A percentile compares a stretch with the other conserved stretches of the same genome.
Conservation (phyloP, 2,329 filamentous ascomycete genomes). For the Fusarium albidum region DNA sequence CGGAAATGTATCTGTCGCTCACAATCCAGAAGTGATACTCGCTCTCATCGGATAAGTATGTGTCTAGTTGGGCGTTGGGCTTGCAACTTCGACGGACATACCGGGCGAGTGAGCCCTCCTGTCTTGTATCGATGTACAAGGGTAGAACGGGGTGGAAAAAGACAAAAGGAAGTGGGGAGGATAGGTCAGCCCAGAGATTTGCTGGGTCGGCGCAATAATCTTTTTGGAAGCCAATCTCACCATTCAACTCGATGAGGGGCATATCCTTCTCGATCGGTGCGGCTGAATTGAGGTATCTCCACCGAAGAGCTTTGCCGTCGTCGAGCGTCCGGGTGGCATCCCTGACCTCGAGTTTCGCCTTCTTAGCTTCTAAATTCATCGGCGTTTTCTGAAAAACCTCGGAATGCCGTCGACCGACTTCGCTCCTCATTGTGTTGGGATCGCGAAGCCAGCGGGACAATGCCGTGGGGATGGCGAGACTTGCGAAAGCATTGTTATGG, state of each 20-base stretch:
- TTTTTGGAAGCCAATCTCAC: constrained; percentile 76
- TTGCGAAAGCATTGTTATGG: constrained; percentile 80
- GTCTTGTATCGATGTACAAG: constrained; percentile 90
- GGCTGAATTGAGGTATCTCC: constrained; percentile 69
- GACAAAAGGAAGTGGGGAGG: constrained; percentile 74
- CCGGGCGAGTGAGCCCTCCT: constrained; percentile 84
- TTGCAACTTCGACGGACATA: constrained; percentile 93
- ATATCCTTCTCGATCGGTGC: constrained; percentile 64
- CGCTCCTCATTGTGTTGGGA: constrained; percentile 70
- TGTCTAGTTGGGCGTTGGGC: constrained; percentile 88
- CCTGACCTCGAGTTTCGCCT: constrained; percentile 58
- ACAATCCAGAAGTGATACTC: constrained; percentile 95
- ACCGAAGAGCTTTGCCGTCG: constrained; percentile 62
- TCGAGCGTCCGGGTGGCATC: constrained; percentile 50
- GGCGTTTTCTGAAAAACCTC: constrained; percentile 74
- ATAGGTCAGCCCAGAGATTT: constrained; percentile 74
- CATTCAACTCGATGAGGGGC: constrained; percentile 76
- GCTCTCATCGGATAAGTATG: constrained; percentile 78
- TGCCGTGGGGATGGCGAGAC: constrained; percentile 76
- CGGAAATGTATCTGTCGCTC: constrained; percentile 77
- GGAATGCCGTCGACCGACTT: constrained; percentile 69
- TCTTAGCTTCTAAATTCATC: constrained; percentile 52
- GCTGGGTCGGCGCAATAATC: constrained; percentile 73
- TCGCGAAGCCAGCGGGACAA: constrained; percentile 83
- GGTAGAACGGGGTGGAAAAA: constrained; percentile 90